phyloP scores from a whole-genome alignment of 2,329 filamentous ascomycete genomes.

The Colletotrichum neosansevieriae region DNA sequence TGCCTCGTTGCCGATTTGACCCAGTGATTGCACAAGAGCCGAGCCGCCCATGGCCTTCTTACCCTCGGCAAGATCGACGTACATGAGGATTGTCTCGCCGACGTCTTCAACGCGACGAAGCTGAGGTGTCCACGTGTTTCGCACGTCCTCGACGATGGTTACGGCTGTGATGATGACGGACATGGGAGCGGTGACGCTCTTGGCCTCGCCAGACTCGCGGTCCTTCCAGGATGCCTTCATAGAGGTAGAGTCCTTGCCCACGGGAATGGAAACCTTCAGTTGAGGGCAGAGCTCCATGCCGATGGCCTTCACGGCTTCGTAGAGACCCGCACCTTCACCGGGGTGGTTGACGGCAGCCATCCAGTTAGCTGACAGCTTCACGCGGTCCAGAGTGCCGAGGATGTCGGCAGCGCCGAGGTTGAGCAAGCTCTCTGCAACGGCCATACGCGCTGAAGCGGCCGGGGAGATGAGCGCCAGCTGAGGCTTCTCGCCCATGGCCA shows the following conservation, averaged over 20 bases:
- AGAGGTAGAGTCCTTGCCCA: slow-evolving; percentile 97
- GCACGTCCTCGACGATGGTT: slow-evolving; percentile 82
- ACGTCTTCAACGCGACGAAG: slow-evolving; percentile 86
- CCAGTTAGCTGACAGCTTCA: slow-evolving; percentile 97
- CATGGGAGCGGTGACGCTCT: slow-evolving; percentile 92
- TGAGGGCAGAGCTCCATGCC: slow-evolving; percentile 92
- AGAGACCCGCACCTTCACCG: slow-evolving; percentile 91
- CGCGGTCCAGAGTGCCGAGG: slow-evolving; percentile 78
- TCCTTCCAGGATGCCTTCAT: slow-evolving; percentile 99
- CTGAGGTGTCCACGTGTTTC: slow-evolving; percentile 93
- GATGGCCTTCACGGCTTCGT: slow-evolving; percentile 93
- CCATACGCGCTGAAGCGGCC: slow-evolving; percentile 93
- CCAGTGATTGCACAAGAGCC: slow-evolving; percentile 89
- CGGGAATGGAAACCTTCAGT: slow-evolving; percentile 92
- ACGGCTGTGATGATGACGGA: slow-evolving; percentile 94
- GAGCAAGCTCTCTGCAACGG: slow-evolving; percentile 91
- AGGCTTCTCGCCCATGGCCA: slow-evolving; percentile 96
- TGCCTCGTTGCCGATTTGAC: slow-evolving; percentile 84
- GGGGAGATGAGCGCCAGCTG: slow-evolving; percentile 90
- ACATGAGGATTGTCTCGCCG: slow-evolving; percentile 88
- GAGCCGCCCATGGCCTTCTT: slow-evolving; percentile 89
- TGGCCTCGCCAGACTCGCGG: slow-evolving; percentile 71
- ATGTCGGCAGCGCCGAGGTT: slow-evolving; percentile 86
- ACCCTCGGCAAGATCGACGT: slow-evolving; percentile 88
- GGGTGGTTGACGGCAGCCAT: slow-evolving; percentile 97